Evolutionary conservation across 2,329 filamentous ascomycete genomes (phyloP).

Genomic region (Fusarium scirpi): DNA sequence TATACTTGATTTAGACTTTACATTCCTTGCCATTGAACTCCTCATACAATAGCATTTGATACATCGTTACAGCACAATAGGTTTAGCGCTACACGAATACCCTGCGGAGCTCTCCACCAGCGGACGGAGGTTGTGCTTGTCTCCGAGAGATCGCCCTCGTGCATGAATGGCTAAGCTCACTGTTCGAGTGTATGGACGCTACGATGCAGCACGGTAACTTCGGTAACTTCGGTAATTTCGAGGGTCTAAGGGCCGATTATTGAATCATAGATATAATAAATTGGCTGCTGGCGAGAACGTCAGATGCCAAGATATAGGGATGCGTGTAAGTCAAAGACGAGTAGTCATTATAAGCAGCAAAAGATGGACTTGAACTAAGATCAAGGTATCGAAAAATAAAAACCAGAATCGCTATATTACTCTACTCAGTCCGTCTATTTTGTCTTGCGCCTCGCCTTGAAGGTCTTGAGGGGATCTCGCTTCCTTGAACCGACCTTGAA

Average conservation of each 20-base stretch:
- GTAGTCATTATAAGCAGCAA: not conserved
- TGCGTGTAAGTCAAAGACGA: not conserved
- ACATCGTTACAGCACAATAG: not conserved
- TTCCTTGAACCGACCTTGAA: constrained; percentile 71
- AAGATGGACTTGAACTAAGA: constrained; percentile 16
- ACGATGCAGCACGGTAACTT: not conserved
- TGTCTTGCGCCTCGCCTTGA: constrained; percentile 73
- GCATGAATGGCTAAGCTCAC: constrained; percentile 40
- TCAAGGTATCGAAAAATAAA: constrained; percentile 37
- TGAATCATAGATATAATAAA: not conserved
- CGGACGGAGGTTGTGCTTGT: constrained; percentile 29
- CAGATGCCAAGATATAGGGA: not conserved
- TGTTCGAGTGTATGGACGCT: not conserved
- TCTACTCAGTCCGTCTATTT: constrained; percentile 44
- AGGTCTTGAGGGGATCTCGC: constrained; percentile 87
- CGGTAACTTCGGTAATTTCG: not conserved
- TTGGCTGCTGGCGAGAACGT: not conserved
- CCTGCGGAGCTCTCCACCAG: not conserved
- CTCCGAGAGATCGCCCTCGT: constrained; percentile 18
- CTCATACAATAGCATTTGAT: not conserved
- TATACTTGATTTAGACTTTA: constrained; percentile 3
- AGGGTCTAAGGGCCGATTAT: not conserved
- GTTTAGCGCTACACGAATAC: not conserved
- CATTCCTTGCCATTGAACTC: not conserved
- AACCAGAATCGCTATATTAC: constrained; percentile 30